Evolutionary conservation across 306 rosid genomes (phyloP).

Genomic region (Heteromeles arbutifolia): DNA sequence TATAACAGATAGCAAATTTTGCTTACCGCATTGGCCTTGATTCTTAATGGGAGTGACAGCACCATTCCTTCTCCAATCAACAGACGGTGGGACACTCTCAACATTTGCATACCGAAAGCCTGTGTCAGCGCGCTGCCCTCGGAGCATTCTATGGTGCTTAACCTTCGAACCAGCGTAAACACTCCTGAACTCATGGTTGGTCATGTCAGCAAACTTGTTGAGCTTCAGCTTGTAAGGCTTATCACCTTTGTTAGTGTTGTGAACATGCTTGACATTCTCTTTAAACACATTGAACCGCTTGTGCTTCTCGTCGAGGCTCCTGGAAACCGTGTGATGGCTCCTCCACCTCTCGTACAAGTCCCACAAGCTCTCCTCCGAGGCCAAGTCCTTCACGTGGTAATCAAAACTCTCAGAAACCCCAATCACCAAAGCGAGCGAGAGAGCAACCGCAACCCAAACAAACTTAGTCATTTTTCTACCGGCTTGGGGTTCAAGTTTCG

Average conservation of each 20-base stretch:
- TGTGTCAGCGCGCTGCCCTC: background rate
- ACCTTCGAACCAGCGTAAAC: constrained; percentile 33
- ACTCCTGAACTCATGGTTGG: constrained; percentile 39
- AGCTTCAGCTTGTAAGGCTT: constrained; percentile 48
- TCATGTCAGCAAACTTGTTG: constrained; percentile 56
- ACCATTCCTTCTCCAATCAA: constrained; percentile 53
- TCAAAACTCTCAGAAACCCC: constrained; percentile 40
- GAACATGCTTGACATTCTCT: constrained; percentile 38
- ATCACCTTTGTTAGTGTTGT: constrained; percentile 33
- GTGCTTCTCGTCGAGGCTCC: constrained; percentile 28
- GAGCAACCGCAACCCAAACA: constrained; percentile 17
- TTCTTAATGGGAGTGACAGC: constrained; percentile 42
- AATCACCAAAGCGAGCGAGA: constrained; percentile 24
- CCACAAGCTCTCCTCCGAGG: constrained; percentile 39
- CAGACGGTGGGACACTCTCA: constrained; percentile 21
- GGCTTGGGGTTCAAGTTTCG: background rate
- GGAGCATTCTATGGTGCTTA: constrained; percentile 32
- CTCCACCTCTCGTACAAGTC: constrained; percentile 51
- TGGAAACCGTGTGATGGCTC: constrained; percentile 39
- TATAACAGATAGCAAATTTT: background rate
- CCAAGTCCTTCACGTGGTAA: constrained; percentile 41
- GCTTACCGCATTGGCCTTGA: constrained; percentile 47
- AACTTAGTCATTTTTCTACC: constrained; percentile 17
- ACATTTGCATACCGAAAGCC: constrained; percentile 25
- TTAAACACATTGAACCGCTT: constrained; percentile 51